Conservation (phyloP, 2,329 filamentous ascomycete species). For the Dryadomyces sulphureus region DNA sequence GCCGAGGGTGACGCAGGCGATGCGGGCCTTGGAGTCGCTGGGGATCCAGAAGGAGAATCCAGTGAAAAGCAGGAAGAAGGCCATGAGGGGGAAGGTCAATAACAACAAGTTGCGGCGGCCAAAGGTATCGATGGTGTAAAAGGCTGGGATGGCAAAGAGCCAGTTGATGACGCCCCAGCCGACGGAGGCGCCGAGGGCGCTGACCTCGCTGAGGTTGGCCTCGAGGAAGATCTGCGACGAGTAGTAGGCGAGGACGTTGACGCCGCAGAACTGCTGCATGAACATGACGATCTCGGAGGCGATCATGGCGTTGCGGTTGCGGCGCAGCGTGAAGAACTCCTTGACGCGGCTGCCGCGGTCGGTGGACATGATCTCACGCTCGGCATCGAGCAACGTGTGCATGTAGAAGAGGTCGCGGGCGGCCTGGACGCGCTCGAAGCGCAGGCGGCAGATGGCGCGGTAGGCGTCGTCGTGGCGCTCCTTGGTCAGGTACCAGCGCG, state of each 20-base stretch:
- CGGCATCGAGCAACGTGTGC: conserved; percentile 41
- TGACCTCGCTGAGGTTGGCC: conserved; percentile 32
- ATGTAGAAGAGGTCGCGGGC: conserved; percentile 42
- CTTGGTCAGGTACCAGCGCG: conserved; percentile 34
- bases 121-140: conserved; percentile 55
- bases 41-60: conserved; percentile 32
- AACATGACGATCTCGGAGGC: conserved; percentile 52
- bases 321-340: conserved; percentile 44
- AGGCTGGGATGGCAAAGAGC: conserved; percentile 45
- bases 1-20: conserved; percentile 31
- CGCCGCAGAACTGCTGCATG: conserved; percentile 39
- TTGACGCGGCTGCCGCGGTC: conserved; percentile 30
- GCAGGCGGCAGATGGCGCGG: conserved; percentile 27
- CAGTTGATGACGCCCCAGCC: conserved; percentile 53
- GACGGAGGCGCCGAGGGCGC: conserved; percentile 43
- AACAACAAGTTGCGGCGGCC: conserved; percentile 50
- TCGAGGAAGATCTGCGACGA: conserved; percentile 45
- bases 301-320: conserved; percentile 45
- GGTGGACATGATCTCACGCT: conserved; percentile 33
- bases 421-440: conserved; percentile 36
- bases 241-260: conserved; percentile 40
- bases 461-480: conserved; percentile 31
- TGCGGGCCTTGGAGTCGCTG: conserved; percentile 18
- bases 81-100: conserved; percentile 51
- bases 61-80: conserved; percentile 29